Evolutionary conservation across 2,329 filamentous ascomycete species (phyloP).

Genomic region (Sporothrix sp.): DNA sequence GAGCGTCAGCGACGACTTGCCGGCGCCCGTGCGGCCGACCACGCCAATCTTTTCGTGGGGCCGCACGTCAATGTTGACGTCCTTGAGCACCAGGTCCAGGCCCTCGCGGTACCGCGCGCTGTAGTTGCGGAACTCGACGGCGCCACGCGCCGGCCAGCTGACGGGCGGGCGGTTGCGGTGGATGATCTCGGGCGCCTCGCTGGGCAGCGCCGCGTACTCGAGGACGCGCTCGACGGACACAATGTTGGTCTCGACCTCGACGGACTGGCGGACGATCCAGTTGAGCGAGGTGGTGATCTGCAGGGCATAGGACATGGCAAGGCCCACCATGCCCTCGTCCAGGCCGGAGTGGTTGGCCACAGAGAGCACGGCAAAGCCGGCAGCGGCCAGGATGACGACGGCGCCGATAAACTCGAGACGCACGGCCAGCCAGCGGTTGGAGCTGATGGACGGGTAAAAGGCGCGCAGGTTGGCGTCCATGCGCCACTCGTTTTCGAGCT

Average conservation of each 20-base stretch:
- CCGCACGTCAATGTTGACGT: slow-evolving; percentile 86
- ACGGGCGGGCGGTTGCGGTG: slow-evolving; percentile 76
- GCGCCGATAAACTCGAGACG: slow-evolving; percentile 93
- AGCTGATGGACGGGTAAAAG: slow-evolving; percentile 92
- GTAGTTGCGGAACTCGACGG: slow-evolving; percentile 85
- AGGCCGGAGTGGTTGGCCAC: slow-evolving; percentile 58
- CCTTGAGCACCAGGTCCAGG: slow-evolving; percentile 84
- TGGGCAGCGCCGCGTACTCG: slow-evolving; percentile 84
- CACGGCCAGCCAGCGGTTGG: slow-evolving; percentile 88
- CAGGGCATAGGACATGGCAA: slow-evolving; percentile 93
- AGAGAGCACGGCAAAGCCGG: slow-evolving; percentile 70
- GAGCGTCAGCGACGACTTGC: slow-evolving; percentile 88
- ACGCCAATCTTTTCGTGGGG: slow-evolving; percentile 97
- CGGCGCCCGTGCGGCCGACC: slow-evolving; percentile 88
- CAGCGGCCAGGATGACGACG: slow-evolving; percentile 80
- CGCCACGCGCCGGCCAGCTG: slow-evolving; percentile 84
- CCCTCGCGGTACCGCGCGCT: slow-evolving; percentile 87
- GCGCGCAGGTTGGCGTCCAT: slow-evolving; percentile 90
- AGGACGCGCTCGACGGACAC: slow-evolving; percentile 96
- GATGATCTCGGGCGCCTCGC: slow-evolving; percentile 90
- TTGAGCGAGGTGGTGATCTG: slow-evolving; percentile 96
- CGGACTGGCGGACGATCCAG: slow-evolving; percentile 97
- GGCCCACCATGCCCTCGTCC: slow-evolving; percentile 68
- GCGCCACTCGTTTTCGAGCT: slow-evolving; percentile 92
- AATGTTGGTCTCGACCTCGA: slow-evolving; percentile 99